These are phyloP conservation scores for Xylariaceae sp. DNA, from an alignment of 2,329 filamentous ascomycete genomes.

Conservation along the genomic window DNA sequence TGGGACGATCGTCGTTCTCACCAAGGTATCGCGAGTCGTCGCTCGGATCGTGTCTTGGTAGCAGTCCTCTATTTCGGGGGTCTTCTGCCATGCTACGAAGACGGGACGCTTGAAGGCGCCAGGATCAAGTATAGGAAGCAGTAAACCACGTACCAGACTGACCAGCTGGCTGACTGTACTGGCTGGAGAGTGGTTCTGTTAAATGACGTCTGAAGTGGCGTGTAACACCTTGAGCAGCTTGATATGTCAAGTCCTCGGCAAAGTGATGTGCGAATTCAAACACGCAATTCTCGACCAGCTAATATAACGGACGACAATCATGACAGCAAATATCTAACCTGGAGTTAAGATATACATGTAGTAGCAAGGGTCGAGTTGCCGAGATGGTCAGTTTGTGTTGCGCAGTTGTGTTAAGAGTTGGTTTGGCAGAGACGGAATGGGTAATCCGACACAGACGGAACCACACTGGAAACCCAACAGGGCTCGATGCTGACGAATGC, in stretches of 20 bases:
- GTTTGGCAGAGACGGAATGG: background rate
- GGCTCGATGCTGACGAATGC: conserved; percentile 7
- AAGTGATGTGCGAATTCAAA: conserved; percentile 7
- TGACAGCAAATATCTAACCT: conserved; percentile 7
- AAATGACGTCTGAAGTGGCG: conserved; percentile 14
- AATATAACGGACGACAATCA: conserved; percentile 7
- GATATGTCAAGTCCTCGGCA: conserved; percentile 2
- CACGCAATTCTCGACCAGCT: conserved; percentile 6
- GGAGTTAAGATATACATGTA: background rate
- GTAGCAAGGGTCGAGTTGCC: background rate
- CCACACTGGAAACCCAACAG: conserved; percentile 5
- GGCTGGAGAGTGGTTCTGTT: background rate
- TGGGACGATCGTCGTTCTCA: conserved; percentile 45
- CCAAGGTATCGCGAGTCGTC: conserved; percentile 49
- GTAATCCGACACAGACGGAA: conserved; percentile 1
- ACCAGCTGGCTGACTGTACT: conserved; percentile 1
- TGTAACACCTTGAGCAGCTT: conserved; percentile 6
- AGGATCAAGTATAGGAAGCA: conserved; percentile 28
- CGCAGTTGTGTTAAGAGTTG: background rate
- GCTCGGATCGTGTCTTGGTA: conserved; percentile 37
- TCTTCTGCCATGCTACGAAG: conserved; percentile 44
- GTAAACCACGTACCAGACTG: conserved; percentile 27
- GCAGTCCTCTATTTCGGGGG: conserved; percentile 39
- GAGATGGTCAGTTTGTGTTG: background rate
- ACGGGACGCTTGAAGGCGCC: conserved; percentile 35